Evolutionary conservation across 1,284 basidiomycete genomes (phyloP), one percentile per base, ranked within the genome.

Genomic region (Rhodotorula sp.): DNA sequence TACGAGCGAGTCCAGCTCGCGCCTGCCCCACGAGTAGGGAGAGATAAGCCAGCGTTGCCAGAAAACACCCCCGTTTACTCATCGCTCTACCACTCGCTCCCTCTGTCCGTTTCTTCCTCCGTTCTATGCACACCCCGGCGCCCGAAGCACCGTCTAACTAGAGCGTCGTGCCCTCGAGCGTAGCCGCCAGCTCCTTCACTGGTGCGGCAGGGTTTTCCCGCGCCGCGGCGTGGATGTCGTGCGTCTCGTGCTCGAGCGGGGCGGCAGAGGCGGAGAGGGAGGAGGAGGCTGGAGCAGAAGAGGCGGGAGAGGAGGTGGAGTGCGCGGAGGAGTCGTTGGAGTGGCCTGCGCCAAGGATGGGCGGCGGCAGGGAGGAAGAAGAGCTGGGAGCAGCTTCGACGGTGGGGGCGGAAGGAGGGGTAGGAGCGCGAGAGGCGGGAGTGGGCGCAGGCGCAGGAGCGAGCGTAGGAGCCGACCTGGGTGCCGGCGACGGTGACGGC

Each of bases 111-210:
- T n/a, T n/a, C n/a, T n/a, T n/a, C n/a, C n/a, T n/a, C n/a, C n/a
- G n/a, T n/a, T n/a, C n/a, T n/a, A n/a, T n/a, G n/a, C n/a, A n/a
- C n/a, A n/a, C n/a, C n/a, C n/a, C n/a, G n/a, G n/a, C n/a, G n/a
- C n/a, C n/a, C n/a, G n/a, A n/a, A n/a, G n/a, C n/a, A n/a, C n/a
- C n/a, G n/a, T n/a, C n/a, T n/a, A n/a, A n/a, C n/a, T n/a, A n/a
- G 50, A 74, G 48, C 21, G 70, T 67, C 27, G 73, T 69, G 1
- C 61, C 67, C 44, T 66, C 69, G 34, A 74, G 59, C n/a, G 56
- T 48, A 8, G 70, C 70, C 8, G 70, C 67, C 50, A 74, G 53
- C n/a, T 71, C 70, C 37, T 71, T 71, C 34, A 74, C 34, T 8
- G 73, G 73, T 7, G 70, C 70, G 1, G 46, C 53, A 4, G 67